Evolutionary conservation across 805 yeast genomes (phyloP).

Genomic region (Pichia scutulata): DNA sequence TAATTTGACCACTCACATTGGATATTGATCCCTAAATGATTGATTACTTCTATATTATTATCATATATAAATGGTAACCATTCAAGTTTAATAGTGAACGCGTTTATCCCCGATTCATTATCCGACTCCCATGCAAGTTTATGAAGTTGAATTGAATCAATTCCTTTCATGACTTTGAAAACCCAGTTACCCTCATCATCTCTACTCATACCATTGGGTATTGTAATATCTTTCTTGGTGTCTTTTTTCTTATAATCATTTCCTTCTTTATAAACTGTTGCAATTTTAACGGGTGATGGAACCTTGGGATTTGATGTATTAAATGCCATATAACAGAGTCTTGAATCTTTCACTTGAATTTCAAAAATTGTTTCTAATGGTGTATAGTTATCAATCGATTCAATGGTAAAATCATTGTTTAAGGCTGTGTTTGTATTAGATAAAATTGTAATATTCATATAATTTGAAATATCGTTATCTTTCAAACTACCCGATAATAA

Average conservation of each 20-base stretch:
- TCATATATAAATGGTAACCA: slow-evolving; percentile 65
- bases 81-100: slow-evolving; percentile 56
- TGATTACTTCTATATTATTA: slow-evolving; percentile 25
- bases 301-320: slow-evolving; percentile 33
- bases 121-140: slow-evolving; percentile 48
- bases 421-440: slow-evolving; percentile 36
- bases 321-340: slow-evolving; percentile 59
- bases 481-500: slow-evolving; percentile 31
- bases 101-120: slow-evolving; percentile 1
- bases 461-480: slow-evolving; percentile 33
- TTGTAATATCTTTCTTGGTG: slow-evolving; percentile 3
- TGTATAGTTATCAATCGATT: slow-evolving; percentile 36
- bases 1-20: slow-evolving; percentile 78
- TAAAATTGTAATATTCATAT: slow-evolving; percentile 43
- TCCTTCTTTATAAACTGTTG: slow-evolving; percentile 39
- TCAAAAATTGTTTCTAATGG: slow-evolving; percentile 57
- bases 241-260: slow-evolving; percentile 4
- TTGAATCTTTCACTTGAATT: slow-evolving; percentile 51
- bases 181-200: slow-evolving; percentile 30
- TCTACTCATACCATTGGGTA: slow-evolving; percentile 40
- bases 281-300: slow-evolving; percentile 55
- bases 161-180: slow-evolving; percentile 53
- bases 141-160: slow-evolving; percentile 55
- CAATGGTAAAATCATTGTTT: not conserved
- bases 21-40: slow-evolving; percentile 45